These are phyloP conservation scores for Chamaecyparis obtusa DNA, from an alignment of 75 land plant species.

Conservation along the genomic window DNA sequence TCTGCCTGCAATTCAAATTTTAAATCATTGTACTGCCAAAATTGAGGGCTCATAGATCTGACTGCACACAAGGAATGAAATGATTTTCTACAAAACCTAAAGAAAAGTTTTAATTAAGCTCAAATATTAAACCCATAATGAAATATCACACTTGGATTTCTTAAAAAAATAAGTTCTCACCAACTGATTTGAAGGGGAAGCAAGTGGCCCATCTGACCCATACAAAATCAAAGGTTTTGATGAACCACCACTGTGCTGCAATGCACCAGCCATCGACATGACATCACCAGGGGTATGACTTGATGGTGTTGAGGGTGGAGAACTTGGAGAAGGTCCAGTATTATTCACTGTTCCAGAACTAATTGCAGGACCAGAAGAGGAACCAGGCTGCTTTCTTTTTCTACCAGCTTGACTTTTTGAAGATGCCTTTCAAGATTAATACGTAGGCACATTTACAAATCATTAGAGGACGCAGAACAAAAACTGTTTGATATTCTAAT, in stretches of 20 bases:
- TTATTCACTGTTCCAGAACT: slow-evolving; percentile 98
- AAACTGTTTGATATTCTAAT: not conserved
- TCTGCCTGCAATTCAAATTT: slow-evolving; percentile 64
- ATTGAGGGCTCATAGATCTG: slow-evolving; percentile 26
- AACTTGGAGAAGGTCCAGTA: slow-evolving; percentile 88
- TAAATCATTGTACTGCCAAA: slow-evolving; percentile 51
- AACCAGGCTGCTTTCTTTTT: slow-evolving; percentile 82
- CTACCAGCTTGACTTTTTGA: slow-evolving; percentile 82
- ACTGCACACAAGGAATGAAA: slow-evolving; percentile 9
- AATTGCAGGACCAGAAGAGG: slow-evolving; percentile 98
- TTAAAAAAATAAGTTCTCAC: slow-evolving; percentile 30
- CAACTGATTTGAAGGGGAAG: slow-evolving; percentile 92
- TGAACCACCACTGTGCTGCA: slow-evolving; percentile 78
- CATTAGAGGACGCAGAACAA: not conserved
- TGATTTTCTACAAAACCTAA: not conserved
- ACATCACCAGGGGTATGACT: slow-evolving; percentile 99
- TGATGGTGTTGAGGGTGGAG: slow-evolving; percentile 97
- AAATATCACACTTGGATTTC: not conserved
- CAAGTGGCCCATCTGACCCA: slow-evolving; percentile 82
- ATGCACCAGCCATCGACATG: slow-evolving; percentile 74
- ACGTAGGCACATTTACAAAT: not conserved
- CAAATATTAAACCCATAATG: not conserved
- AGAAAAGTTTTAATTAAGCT: not conserved
- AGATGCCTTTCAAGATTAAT: slow-evolving; percentile 45
- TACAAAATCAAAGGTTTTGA: slow-evolving; percentile 87